phyloP scores from a whole-genome alignment of 2,329 filamentous ascomycete genomes.

The Byssochlamys sp. region DNA sequence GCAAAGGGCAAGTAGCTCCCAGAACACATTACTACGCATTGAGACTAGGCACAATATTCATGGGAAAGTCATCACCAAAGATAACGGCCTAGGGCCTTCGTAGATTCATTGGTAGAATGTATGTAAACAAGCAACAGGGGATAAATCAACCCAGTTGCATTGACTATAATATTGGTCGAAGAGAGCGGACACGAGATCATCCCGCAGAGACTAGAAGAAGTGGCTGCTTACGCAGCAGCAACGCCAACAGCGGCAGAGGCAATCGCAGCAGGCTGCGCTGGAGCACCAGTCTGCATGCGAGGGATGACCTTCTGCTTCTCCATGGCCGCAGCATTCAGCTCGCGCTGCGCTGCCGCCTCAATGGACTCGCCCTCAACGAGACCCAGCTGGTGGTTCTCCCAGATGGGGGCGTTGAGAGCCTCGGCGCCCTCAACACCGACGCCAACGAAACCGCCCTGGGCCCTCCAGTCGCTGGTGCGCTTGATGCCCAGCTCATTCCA shows the following conservation, averaged over 20 bases:
- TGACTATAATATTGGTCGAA: background rate
- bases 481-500: conserved; percentile 85
- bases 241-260: conserved; percentile 19
- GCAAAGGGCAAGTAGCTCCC: background rate
- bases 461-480: conserved; percentile 84
- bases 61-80: background rate
- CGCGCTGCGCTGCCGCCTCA: conserved; percentile 46
- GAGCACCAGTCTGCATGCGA: conserved; percentile 7
- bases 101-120: background rate
- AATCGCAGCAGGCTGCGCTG: conserved; percentile 12
- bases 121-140: background rate
- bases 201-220: background rate
- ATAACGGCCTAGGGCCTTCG: background rate
- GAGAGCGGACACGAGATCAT: background rate
- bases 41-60: background rate
- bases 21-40: background rate
- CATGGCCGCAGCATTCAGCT: conserved; percentile 16
- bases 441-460: conserved; percentile 84
- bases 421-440: conserved; percentile 64
- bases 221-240: conserved; percentile 15
- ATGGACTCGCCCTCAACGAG: conserved; percentile 51
- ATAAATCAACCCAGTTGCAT: background rate
- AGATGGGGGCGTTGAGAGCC: conserved; percentile 61
- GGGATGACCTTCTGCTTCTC: conserved; percentile 6
- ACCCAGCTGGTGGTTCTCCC: conserved; percentile 81